Percentiles rank a stretch among this genome's conserved stretches.
Evolutionary conservation across 2,329 filamentous ascomycete genomes (phyloP).

Genomic region (Trichophyton verrucosum): DNA sequence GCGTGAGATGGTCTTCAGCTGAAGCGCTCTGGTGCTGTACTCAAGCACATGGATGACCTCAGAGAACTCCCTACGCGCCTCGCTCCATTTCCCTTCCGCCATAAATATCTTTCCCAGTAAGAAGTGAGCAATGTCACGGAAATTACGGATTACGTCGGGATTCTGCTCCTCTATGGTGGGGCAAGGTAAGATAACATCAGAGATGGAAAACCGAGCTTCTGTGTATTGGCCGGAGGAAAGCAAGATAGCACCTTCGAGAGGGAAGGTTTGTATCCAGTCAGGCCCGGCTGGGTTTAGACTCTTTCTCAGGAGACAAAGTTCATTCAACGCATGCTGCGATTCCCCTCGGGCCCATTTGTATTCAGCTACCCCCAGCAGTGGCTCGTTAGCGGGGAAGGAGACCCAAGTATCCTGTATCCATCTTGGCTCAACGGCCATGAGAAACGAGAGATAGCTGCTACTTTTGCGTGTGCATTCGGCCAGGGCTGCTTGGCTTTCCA

Average conservation of each 20-base stretch:
- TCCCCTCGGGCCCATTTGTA: conserved; percentile 1
- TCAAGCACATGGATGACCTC: conserved; percentile 11
- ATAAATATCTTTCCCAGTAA: conserved; percentile 15
- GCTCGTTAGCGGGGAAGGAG: not conserved
- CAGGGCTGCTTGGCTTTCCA: conserved; percentile 8
- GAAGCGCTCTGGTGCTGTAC: conserved; percentile 13
- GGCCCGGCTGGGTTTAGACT: not conserved
- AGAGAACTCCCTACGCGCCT: conserved; percentile 14
- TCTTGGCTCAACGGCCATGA: not conserved
- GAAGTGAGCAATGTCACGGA: conserved; percentile 14
- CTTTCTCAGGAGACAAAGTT: not conserved
- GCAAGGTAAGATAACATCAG: not conserved
- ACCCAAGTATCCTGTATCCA: conserved; percentile 1
- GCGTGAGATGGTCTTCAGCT: conserved; percentile 9
- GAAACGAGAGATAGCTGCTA: not conserved
- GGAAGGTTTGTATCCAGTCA: conserved; percentile 8
- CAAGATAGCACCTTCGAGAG: not conserved
- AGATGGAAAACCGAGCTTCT: not conserved
- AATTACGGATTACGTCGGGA: not conserved
- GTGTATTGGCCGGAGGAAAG: not conserved
- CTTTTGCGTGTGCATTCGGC: not conserved
- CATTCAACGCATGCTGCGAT: not conserved
- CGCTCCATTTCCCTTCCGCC: conserved; percentile 9
- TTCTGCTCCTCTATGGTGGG: not conserved
- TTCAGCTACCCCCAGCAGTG: not conserved